Base-by-base conservation (phyloP, 2,329 filamentous ascomycete genomes). In the Curvularia verruculosa region DNA sequence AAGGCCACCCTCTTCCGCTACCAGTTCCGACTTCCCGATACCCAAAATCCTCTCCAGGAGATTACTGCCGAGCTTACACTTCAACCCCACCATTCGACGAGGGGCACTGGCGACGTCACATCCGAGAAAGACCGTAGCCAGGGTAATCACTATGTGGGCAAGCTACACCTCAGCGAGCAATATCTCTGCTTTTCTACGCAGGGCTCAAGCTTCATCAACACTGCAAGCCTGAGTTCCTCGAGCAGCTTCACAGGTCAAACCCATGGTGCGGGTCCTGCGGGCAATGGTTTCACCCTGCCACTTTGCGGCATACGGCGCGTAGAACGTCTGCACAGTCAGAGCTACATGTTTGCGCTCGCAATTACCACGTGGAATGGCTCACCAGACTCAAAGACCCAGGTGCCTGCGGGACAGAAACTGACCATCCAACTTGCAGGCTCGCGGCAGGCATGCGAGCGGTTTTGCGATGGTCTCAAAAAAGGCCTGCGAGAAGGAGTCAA, bases 181-280 rank as follows among this genome's bases (percentile, higher is more conserved):
- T 99, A 90, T 78, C 87, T 99, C 68, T 98, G 93, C 83, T 99
- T 99, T 81, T 97, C 93, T 0, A 97, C 95, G 7, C 91, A 95
- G 50, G 88, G 91, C 15, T 90, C 92, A 9, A 96, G 92, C 79
- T 97, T 97, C 77, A 77, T 91, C 40, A 88, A 87, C 61, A 88
- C 89, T 0, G 89, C 94, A 15, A 96, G 88, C 75, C 87, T 89
- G 19, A 88, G 87, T 61, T 88, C 89, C 0, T 93, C 92, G 19
- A 91, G 89, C 45, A 86, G 87, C 56, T 98, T 96, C 78, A 96
- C 92, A 3, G 95, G 93, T 15, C 91, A 96, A 75, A 97, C 94
- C 26, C 90, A 96, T 73, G 92, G 95, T 57, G 91, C 91, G 21
- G 95, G 95, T 0, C 94, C 95, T 3, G 91, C 91, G 53, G 94